Evolutionary conservation across 1,284 basidiomycete species (phyloP), one percentile per base, ranked within the genome.

Genomic region (Naganishia sp.): DNA sequence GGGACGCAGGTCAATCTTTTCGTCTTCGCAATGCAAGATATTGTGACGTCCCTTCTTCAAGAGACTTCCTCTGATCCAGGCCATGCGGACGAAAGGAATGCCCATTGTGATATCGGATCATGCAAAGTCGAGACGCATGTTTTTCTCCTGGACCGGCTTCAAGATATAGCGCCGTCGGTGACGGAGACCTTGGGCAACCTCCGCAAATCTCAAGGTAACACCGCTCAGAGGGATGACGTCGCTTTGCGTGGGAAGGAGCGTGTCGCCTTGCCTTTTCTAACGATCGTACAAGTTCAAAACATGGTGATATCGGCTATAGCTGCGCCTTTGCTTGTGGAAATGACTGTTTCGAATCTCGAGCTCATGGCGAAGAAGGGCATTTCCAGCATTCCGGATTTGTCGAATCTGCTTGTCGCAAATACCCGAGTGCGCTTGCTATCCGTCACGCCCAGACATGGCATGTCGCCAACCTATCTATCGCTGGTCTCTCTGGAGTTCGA

Each of bases 381-480:
- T 18, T 61, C 59, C 28, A 36, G 36, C 13, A 15, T 43, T 21
- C 59, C 59, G 25, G 59, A 61, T 9, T 52, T 61, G 46, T 18
- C 42, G 43, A 61, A 36, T 28, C 28, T 61, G 31, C 50, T 52
- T 43, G 50, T 39, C 6, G 49, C 59, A 3, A 61, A 52, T 21
- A 61, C 59, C n/a, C 59, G 59, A 25, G 59, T 42, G 2, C 59
- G 59, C 6, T 46, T 61, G 16, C 21, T 50, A 25, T 61, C 59
- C n/a, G 16, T 61, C 21, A 61, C 48, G 3, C 46, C 59, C 11
- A 50, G 49, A 25, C 48, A 61, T 31, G 59, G 49, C 11, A 49
- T 6, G 2, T 28, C 59, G 13, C 25, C 59, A 15, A 36, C 59
- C 6, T 49, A 52, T 15, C 23, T 61, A 21, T 33, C 59, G 28